A percentile compares a stretch with the other conserved stretches of the same genome.
Conservation (phyloP, 371 early-diverging fungal species). For the Paraphysoderma sedebokerense region DNA sequence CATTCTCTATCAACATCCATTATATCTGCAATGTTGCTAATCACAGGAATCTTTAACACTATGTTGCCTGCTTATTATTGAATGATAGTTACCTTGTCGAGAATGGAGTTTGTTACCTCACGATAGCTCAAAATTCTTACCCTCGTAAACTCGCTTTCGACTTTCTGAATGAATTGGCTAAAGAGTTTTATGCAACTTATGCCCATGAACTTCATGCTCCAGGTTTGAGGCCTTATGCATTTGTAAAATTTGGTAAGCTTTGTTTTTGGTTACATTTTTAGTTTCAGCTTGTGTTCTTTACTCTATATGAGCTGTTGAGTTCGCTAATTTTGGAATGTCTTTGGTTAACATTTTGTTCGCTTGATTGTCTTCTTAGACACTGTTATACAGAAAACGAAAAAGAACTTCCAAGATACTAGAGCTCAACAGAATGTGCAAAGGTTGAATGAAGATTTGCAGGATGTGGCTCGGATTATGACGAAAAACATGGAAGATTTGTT, state of each 20-base stretch:
- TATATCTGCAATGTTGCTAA: not conserved
- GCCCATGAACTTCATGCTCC: constrained; percentile 68
- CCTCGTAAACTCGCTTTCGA: constrained; percentile 90
- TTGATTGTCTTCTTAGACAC: no score
- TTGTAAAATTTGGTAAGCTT: constrained; percentile 75
- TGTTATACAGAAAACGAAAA: constrained; percentile 90
- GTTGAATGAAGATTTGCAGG: constrained; percentile 86
- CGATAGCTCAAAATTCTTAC: constrained; percentile 84
- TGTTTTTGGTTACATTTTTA: not conserved
- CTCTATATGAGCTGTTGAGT: no score
- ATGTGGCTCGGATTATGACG: constrained; percentile 93
- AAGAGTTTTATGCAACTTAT: constrained; percentile 82
- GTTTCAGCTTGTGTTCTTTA: no score
- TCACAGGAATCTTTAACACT: not conserved
- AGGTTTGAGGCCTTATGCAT: constrained; percentile 87
- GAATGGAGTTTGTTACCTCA: constrained; percentile 79
- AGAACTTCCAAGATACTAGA: constrained; percentile 83
- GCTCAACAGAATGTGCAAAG: constrained; percentile 82
- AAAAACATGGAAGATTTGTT: constrained; percentile 92
- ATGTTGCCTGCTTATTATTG: not conserved
- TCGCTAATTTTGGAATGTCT: no score
- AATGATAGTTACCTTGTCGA: constrained; percentile 72
- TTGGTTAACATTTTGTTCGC: no score
- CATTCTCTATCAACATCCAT: not conserved
- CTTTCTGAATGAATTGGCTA: constrained; percentile 83